Percentiles rank a stretch among this genome's conserved stretches.
Evolutionary conservation across 1,139 yeast genomes (phyloP).

Genomic region (Debaryomyces psychrophilus): DNA sequence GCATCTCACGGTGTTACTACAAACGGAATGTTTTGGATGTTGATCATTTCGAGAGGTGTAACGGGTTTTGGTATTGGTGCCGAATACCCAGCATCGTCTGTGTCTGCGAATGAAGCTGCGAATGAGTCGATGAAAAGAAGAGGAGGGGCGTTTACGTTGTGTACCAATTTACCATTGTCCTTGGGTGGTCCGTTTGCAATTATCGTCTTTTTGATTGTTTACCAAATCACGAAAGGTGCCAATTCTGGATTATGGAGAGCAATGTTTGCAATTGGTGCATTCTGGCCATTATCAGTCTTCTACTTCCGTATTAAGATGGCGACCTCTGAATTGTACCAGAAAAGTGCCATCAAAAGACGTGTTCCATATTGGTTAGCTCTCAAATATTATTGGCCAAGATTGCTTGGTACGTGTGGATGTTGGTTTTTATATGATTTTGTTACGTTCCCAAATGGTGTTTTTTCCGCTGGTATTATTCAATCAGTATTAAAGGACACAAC

Average conservation of each 20-base stretch:
- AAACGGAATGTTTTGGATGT: slow-evolving; percentile 68
- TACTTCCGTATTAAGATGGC: slow-evolving; percentile 73
- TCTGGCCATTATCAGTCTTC: slow-evolving; percentile 75
- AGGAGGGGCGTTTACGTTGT: slow-evolving; percentile 65
- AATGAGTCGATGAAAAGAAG: slow-evolving; percentile 62
- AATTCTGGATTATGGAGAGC: slow-evolving; percentile 70
- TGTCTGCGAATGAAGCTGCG: slow-evolving; percentile 74
- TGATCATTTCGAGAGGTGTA: slow-evolving; percentile 65
- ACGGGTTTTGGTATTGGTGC: slow-evolving; percentile 81
- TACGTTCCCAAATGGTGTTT: slow-evolving; percentile 55
- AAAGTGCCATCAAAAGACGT: slow-evolving; percentile 45
- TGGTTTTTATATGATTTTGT: slow-evolving; percentile 60
- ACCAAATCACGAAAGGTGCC: slow-evolving; percentile 55
- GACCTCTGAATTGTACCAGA: slow-evolving; percentile 57
- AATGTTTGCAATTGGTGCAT: slow-evolving; percentile 71
- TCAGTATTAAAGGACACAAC: slow-evolving; percentile 33
- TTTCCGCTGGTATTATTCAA: slow-evolving; percentile 49
- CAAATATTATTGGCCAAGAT: slow-evolving; percentile 50
- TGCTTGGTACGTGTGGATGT: slow-evolving; percentile 47
- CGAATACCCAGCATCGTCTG: slow-evolving; percentile 72
- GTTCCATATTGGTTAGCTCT: slow-evolving; percentile 53
- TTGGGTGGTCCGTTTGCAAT: slow-evolving; percentile 82
- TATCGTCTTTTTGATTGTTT: slow-evolving; percentile 65
- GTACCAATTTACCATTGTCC: slow-evolving; percentile 71
- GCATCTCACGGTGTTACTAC: slow-evolving; percentile 49